These are phyloP conservation scores for Coemansia sp. DNA, from an alignment of 192 early-diverging fungal genomes.

Conservation along the genomic window DNA sequence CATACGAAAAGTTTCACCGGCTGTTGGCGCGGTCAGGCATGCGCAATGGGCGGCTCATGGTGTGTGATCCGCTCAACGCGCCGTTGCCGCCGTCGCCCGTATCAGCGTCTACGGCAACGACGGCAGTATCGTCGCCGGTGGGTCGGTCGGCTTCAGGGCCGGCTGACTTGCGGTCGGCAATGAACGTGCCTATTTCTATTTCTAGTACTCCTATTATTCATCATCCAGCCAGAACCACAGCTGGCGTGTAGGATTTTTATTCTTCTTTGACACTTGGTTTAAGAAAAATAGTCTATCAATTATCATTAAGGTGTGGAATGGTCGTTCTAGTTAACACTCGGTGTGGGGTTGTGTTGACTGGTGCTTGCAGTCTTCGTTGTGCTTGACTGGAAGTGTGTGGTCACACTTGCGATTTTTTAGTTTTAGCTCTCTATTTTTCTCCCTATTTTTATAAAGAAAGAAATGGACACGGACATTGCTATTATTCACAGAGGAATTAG, in stretches of 20 bases:
- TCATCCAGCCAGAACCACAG: not conserved
- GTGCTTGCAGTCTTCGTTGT: too few relatives aligned
- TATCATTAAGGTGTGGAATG: too few relatives aligned
- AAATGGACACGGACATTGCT: too few relatives aligned
- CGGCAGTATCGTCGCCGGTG: not conserved
- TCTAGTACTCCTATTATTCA: conserved; percentile 14
- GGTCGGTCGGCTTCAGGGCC: conserved; percentile 4
- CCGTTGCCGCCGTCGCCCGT: not conserved
- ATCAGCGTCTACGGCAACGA: not conserved
- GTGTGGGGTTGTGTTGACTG: too few relatives aligned
- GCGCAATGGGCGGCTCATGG: conserved; percentile 50
- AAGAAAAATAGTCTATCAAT: not conserved
- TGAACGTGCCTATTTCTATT: conserved; percentile 26
- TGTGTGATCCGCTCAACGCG: conserved; percentile 27
- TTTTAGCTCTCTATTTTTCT: too few relatives aligned
- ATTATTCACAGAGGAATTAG: too few relatives aligned
- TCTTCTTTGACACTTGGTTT: not conserved
- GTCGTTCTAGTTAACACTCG: too few relatives aligned
- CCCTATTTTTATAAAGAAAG: too few relatives aligned
- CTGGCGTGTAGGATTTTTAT: not conserved
- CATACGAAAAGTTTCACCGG: conserved; percentile 51
- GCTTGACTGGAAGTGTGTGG: too few relatives aligned
- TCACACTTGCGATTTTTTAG: too few relatives aligned
- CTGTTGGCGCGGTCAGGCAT: conserved; percentile 45
- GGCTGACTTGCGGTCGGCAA: conserved; percentile 23